Base-by-base conservation (phyloP, 2,329 filamentous ascomycete species). In the Juglanconis juglandina region DNA sequence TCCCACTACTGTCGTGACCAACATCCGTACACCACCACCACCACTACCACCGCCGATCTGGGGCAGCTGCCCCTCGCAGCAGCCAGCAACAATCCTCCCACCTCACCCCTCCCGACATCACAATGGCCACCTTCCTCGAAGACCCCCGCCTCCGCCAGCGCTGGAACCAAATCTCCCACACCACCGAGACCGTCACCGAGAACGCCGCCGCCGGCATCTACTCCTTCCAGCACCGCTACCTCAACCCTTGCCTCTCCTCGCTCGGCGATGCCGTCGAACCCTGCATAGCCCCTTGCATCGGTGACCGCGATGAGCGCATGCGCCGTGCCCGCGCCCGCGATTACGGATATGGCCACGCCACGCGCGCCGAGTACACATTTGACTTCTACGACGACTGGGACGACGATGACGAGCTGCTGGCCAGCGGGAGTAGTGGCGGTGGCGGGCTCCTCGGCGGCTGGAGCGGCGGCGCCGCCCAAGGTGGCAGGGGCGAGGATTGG, bases 371-470 rank as follows among this genome's bases (percentile, higher is more conserved):
- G 75, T 85, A 90, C 68, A 93, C 86, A 69, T 98, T 98, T 72
- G 94, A 97, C 73, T 98, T 98, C 73, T 98, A 98, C 77, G 94
- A 97, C 74, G 94, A 97, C 57, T 65, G 94, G 94, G 92, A 96
- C 63, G 80, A 83, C 58, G 82, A 85, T 53, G 78, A 81, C 57
- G 74, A 76, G 14, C 68, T 60, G 17, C 50, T 64, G 5, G 61
- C 61, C 55, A 51, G 41, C 24, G 63, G 59, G 7, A 54, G 59
- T 10, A 63, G 66, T 5, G 69, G 68, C 30, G 69, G 71, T 42
- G 69, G 78, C 39, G 82, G 86, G 44, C 83, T 87, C 0, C 73
- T 94, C 52, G 88, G 82, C 49, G 76, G 86, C 50, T 96, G 92
- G 90, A 87, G 88, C 44, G 87, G 78, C n/a, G 51, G 52, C 32